Evolutionary conservation across 495 filamentous ascomycete genomes (phyloP).

Genomic region (Zalerion maritima): DNA sequence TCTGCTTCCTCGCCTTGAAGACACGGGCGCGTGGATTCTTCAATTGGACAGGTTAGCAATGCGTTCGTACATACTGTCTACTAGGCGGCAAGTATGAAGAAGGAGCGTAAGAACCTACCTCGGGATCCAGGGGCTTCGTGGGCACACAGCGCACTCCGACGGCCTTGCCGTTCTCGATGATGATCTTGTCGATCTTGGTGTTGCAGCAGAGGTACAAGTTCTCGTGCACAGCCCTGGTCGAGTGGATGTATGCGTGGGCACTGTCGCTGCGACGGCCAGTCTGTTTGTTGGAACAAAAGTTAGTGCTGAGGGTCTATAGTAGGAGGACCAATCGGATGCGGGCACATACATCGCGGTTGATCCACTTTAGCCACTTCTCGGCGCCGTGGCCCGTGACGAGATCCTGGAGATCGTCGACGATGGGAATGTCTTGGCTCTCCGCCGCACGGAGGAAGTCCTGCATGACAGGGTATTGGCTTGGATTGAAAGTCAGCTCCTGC

Average conservation of each 20-base stretch:
- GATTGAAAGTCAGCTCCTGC: background rate
- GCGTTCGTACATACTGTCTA: too few relatives aligned
- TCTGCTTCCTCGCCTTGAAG: conserved; percentile 62
- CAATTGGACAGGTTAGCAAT: too few relatives aligned
- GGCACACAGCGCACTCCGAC: conserved; percentile 46
- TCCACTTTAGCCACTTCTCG: conserved; percentile 54
- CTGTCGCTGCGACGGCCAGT: conserved; percentile 57
- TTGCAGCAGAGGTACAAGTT: conserved; percentile 66
- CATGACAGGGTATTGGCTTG: conserved; percentile 47
- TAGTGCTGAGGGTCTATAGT: background rate
- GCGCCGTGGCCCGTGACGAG: conserved; percentile 46
- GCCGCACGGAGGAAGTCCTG: conserved; percentile 70
- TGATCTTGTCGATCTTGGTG: conserved; percentile 71
- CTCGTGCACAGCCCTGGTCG: conserved; percentile 45
- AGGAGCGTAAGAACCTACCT: too few relatives aligned
- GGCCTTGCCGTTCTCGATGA: conserved; percentile 55
- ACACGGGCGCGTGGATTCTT: conserved; percentile 38
- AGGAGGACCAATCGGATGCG: too few relatives aligned
- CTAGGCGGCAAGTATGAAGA: too few relatives aligned
- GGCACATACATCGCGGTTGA: conserved; percentile 46
- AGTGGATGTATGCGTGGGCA: conserved; percentile 63
- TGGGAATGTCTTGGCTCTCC: conserved; percentile 62
- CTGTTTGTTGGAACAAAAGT: conserved; percentile 14
- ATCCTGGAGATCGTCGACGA: conserved; percentile 55
- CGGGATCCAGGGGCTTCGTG: conserved; percentile 36